Conservation (phyloP, 805 yeast genomes). For the Candida namnaoensis region DNA sequence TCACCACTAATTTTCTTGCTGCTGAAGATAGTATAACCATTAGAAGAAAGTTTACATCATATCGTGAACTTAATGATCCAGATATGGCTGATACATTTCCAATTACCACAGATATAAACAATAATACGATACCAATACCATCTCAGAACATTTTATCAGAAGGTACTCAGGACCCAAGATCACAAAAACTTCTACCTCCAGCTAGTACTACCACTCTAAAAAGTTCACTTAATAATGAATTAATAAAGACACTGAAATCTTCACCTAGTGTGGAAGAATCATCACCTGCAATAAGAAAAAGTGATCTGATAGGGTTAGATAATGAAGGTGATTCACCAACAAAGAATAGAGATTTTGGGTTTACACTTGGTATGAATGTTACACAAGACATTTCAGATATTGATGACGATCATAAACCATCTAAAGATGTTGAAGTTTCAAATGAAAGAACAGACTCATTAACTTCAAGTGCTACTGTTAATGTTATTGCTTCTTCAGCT, state of each 20-base stretch:
- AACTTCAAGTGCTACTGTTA: too few species aligned
- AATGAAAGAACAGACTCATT: too few species aligned
- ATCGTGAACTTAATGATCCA: background rate
- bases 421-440: background rate
- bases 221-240: background rate
- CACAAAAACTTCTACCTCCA: too few species aligned
- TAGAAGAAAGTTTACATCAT: too few species aligned
- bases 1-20: background rate
- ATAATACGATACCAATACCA: background rate
- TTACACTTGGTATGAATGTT: conserved; percentile 9
- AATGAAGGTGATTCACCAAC: background rate
- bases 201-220: conserved; percentile 1
- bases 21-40: conserved; percentile 13
- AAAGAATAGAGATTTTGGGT: background rate
- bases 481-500: background rate
- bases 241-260: background rate
- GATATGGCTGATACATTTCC: background rate
- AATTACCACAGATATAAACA: too few species aligned
- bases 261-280: conserved; percentile 15
- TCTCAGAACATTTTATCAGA: background rate
- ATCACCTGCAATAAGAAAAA: conserved; percentile 14
- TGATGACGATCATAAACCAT: conserved; percentile 4
- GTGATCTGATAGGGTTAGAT: conserved; percentile 5
- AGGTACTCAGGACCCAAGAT: too few species aligned
- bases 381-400: conserved; percentile 20